phyloP scores from a whole-genome alignment of 2,329 filamentous ascomycete species.

The Cladosporium sp. region DNA sequence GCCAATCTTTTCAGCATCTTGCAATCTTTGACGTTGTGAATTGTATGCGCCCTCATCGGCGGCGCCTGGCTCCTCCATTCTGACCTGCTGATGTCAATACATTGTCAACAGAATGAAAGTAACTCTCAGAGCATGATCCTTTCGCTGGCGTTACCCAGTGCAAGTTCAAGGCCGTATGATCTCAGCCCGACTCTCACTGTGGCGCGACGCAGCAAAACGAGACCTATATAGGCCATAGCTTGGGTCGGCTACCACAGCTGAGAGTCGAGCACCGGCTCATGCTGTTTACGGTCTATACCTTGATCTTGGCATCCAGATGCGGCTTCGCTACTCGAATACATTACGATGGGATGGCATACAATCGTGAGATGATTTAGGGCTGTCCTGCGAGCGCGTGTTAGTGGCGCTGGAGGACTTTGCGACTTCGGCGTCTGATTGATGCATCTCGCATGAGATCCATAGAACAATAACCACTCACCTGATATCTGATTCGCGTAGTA shows the following conservation, averaged over 20 bases:
- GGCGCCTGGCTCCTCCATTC: constrained; percentile 20
- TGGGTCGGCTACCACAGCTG: not conserved
- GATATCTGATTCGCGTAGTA: too few species aligned
- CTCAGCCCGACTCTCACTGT: constrained; percentile 37
- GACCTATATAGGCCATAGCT: constrained; percentile 32
- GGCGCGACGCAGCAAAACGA: not conserved
- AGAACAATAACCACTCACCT: too few species aligned
- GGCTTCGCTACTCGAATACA: constrained; percentile 11
- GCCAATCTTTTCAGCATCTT: not conserved
- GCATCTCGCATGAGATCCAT: too few species aligned
- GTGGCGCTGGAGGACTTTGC: too few species aligned
- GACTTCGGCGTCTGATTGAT: too few species aligned
- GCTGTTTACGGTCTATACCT: constrained; percentile 19
- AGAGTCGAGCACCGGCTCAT: constrained; percentile 33
- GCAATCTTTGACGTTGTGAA: not conserved
- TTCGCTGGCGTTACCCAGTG: constrained; percentile 52
- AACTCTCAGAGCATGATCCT: constrained; percentile 46
- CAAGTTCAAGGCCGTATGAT: constrained; percentile 52
- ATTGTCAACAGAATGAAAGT: not conserved
- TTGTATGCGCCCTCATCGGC: not conserved
- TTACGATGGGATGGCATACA: constrained; percentile 12
- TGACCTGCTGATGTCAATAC: constrained; percentile 34
- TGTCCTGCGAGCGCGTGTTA: not conserved
- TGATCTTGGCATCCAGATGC: constrained; percentile 13
- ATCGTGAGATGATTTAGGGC: not conserved